Percentiles rank a stretch among this genome's conserved stretches.
phyloP scores from a whole-genome alignment of 805 yeast genomes.

The Sugiyamaella chiloensis region DNA sequence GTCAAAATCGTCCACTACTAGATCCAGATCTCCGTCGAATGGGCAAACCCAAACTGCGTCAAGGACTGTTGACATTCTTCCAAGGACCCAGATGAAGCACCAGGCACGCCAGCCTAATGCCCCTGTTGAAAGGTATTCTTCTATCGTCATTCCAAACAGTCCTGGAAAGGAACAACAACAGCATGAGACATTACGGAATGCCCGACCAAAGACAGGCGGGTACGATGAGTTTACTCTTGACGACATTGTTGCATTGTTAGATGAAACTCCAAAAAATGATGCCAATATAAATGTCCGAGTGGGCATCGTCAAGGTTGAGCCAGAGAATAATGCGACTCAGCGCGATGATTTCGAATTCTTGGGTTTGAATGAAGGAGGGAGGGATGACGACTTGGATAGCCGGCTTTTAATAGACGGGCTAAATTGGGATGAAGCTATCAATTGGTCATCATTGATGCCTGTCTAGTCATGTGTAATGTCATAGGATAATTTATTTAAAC shows the following conservation, averaged over 20 bases:
- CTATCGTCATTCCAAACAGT: constrained; percentile 4
- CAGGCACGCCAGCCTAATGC: not conserved
- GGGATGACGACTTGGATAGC: not conserved
- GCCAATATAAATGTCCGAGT: not conserved
- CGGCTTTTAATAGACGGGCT: constrained; percentile 5
- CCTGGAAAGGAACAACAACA: not conserved
- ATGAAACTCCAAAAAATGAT: constrained; percentile 1
- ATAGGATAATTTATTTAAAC: not conserved
- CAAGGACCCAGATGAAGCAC: not conserved
- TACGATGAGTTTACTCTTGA: not conserved
- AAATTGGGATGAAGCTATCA: constrained; percentile 13
- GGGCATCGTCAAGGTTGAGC: not conserved
- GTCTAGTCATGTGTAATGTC: too few species aligned
- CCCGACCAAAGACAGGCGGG: not conserved
- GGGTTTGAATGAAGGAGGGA: not conserved
- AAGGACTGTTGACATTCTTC: not conserved
- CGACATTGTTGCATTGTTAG: not conserved
- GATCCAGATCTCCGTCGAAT: not conserved
- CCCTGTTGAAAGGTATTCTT: not conserved
- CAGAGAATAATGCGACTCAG: not conserved
- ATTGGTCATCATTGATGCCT: constrained; percentile 6
- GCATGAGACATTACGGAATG: not conserved
- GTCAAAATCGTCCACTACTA: not conserved
- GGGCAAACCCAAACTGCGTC: not conserved
- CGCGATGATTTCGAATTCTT: not conserved